phyloP scores from a whole-genome alignment of 768 basidiomycete species.

The Epithele typhae region DNA sequence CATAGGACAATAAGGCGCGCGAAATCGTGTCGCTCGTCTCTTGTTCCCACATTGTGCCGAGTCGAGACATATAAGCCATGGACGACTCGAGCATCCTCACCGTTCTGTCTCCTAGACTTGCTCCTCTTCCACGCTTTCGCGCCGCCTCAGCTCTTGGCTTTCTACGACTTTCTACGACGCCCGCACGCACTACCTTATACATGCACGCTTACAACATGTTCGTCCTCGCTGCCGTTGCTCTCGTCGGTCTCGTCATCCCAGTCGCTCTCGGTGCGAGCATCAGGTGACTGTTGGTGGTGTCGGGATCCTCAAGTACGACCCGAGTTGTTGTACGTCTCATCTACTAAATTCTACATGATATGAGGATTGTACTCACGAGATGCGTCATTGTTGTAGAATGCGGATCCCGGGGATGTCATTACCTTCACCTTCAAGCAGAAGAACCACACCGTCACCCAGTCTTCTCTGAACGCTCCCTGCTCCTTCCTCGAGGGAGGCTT shows the following conservation, averaged over 20 bases:
- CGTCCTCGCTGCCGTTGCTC: conserved; percentile 10
- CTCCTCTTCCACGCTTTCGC: too few relatives aligned
- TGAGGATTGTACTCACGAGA: too few relatives aligned
- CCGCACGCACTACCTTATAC: not conserved
- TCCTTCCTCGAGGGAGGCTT: conserved; percentile 39
- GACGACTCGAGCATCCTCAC: not conserved
- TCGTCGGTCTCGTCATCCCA: conserved; percentile 29
- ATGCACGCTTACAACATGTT: conserved; percentile 7
- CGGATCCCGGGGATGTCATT: conserved; percentile 41
- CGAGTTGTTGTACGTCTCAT: not conserved
- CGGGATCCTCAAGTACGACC: conserved; percentile 33
- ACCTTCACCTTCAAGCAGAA: conserved; percentile 50
- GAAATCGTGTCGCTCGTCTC: conserved; percentile 1
- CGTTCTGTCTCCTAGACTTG: not conserved
- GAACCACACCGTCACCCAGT: conserved; percentile 58
- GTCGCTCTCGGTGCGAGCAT: conserved; percentile 33
- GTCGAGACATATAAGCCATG: conserved; percentile 4
- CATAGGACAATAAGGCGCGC: conserved; percentile 9
- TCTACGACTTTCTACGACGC: not conserved
- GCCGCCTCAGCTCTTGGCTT: too few relatives aligned
- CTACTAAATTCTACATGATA: too few relatives aligned
- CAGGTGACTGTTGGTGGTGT: conserved; percentile 47
- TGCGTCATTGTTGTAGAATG: conserved; percentile 32
- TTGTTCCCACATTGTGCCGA: not conserved
- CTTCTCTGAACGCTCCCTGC: conserved; percentile 48